Conservation (phyloP, 805 yeast genomes). For the Yarrowia keelungensis region DNA sequence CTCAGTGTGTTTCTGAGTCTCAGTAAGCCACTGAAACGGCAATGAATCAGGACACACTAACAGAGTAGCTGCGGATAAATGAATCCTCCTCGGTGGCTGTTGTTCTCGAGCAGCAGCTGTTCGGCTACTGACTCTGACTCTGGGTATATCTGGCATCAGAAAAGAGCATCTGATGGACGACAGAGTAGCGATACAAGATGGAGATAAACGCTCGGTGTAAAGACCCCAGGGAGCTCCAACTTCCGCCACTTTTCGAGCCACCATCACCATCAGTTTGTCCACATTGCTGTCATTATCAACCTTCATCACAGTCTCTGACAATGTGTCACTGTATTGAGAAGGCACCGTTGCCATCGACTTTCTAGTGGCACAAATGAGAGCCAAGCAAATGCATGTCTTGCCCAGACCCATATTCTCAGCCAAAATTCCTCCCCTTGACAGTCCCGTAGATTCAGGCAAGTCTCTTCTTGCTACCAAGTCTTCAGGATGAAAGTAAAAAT, state of each 20-base stretch:
- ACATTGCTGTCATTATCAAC: neutral
- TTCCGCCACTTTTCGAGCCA: neutral
- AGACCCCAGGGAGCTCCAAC: conserved; percentile 15
- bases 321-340: neutral
- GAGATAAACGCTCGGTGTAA: neutral
- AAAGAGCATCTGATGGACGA: conserved; percentile 22
- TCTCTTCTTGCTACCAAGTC: neutral
- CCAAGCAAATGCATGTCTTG: conserved; percentile 65
- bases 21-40: conserved; percentile 18
- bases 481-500: conserved; percentile 19
- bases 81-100: neutral
- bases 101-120: conserved; percentile 7
- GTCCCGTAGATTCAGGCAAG: neutral
- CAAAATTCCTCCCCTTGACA: conserved; percentile 60
- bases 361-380: conserved; percentile 62
- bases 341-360: conserved; percentile 30
- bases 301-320: neutral
- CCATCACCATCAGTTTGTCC: neutral
- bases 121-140: conserved; percentile 1
- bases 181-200: neutral
- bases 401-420: conserved; percentile 77
- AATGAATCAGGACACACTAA: conserved; percentile 16
- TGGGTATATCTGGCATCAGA: conserved; percentile 1
- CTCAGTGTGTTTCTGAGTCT: conserved; percentile 20
- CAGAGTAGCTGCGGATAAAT: conserved; percentile 7